These are phyloP conservation scores for Microbotryum silenes-acaulis DNA, from an alignment of 1,284 basidiomycete species.

Conservation along the genomic window DNA sequence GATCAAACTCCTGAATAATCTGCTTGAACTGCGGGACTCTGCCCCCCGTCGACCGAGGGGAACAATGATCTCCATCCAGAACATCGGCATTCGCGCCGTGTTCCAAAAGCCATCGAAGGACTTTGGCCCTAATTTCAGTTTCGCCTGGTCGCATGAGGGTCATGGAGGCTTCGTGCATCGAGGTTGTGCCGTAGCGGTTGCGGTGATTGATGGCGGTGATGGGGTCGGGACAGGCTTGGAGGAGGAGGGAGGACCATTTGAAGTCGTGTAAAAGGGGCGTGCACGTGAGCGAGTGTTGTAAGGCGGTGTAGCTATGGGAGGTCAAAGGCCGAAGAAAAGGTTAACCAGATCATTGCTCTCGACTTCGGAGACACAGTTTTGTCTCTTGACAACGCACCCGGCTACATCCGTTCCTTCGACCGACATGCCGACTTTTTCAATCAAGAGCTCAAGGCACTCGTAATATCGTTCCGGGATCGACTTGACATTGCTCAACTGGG, in stretches of 20 bases:
- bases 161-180: not conserved
- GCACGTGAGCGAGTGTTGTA: constrained; percentile 6
- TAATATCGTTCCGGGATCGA: not conserved
- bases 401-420: constrained; percentile 6
- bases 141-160: constrained; percentile 5
- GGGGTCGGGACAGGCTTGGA: constrained; percentile 4
- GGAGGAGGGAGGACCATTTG: constrained; percentile 1
- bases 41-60: too few species aligned
- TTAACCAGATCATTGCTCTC: not conserved
- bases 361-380: too few species aligned
- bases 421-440: not conserved
- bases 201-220: constrained; percentile 7
- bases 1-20: not conserved
- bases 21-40: not conserved
- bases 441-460: not conserved
- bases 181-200: not conserved
- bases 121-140: constrained; percentile 1
- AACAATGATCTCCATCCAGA: too few species aligned
- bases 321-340: not conserved
- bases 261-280: constrained; percentile 1
- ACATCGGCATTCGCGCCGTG: constrained; percentile 8
- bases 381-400: not conserved
- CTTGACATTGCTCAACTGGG: not conserved
- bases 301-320: not conserved
- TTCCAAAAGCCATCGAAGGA: not conserved